phyloP scores from a whole-genome alignment of 129 eudicot species.

The Tagetes patula region DNA sequence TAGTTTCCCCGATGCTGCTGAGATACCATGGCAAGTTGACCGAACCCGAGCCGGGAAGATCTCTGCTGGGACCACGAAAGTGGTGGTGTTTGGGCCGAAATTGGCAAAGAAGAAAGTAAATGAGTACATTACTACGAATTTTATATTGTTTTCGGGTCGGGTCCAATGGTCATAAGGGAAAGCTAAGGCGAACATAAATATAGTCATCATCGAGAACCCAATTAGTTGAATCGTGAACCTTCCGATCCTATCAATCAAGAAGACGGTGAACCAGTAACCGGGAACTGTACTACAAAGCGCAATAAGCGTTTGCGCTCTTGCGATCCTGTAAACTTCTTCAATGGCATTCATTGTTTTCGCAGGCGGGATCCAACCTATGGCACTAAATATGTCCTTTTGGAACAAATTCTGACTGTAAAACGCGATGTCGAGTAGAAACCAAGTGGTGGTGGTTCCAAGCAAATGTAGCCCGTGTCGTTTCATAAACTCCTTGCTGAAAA shows the following conservation, averaged over 20 bases:
- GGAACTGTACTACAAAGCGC: slow-evolving; percentile 55
- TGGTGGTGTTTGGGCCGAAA: slow-evolving; percentile 49
- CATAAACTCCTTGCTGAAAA: slow-evolving; percentile 32
- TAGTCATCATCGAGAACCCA: slow-evolving; percentile 47
- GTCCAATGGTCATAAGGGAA: slow-evolving; percentile 50
- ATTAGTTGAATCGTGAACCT: slow-evolving; percentile 40
- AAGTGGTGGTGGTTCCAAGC: slow-evolving; percentile 41
- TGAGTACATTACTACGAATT: slow-evolving; percentile 44
- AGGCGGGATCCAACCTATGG: slow-evolving; percentile 47
- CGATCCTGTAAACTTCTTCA: slow-evolving; percentile 42
- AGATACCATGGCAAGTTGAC: slow-evolving; percentile 51
- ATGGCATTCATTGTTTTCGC: slow-evolving; percentile 48
- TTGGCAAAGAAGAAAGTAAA: slow-evolving; percentile 47
- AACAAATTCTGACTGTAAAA: slow-evolving; percentile 44
- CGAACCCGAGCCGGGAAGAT: slow-evolving; percentile 44
- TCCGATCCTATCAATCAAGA: slow-evolving; percentile 42
- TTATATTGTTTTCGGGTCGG: slow-evolving; percentile 36
- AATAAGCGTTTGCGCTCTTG: slow-evolving; percentile 45
- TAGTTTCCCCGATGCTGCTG: slow-evolving; percentile 46
- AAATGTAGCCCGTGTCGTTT: slow-evolving; percentile 44
- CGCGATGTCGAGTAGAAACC: slow-evolving; percentile 46
- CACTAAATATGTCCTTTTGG: slow-evolving; percentile 47
- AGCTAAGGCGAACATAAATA: slow-evolving; percentile 45
- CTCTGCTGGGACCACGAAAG: slow-evolving; percentile 50
- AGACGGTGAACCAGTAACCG: slow-evolving; percentile 50